Evolutionary conservation across 805 yeast species (phyloP), one percentile per base, ranked within the genome.

Genomic region (Metschnikowia kunwiensis): DNA sequence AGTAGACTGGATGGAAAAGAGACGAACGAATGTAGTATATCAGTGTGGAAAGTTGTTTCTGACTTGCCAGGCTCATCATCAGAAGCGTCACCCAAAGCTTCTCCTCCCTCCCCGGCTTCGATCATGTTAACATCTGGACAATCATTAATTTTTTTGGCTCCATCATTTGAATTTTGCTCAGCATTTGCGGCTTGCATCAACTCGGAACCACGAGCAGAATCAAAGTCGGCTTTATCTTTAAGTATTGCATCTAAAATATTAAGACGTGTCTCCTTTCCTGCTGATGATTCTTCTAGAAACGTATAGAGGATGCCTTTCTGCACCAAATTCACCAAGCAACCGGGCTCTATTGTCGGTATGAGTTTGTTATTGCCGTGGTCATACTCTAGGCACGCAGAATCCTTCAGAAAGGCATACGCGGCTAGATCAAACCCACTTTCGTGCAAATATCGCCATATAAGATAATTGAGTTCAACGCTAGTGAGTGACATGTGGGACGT

Each of bases 361-460:
- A 74, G 65, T 42, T 74, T 49, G 6, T 43, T 70, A 36, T 63
- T 61, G 3, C 57, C 56, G 9, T 53, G 50, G 35, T 65, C 95
- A 42, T 75, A 72, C 14, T 70, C 68, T 43, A 76, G 69, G 8
- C 84, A 80, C 14, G 72, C 63, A 1, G 91, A 68, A 47, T 85
- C 89, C 47, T 84, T 82, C 44, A 83, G 86, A 19, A 93, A 61
- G 0, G 96, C 94, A 51, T 74, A 78, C 0, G 95, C 88, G 2
- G 93, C 70, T 14, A 86, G 70, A 34, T 85, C 89, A 25, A 72
- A 69, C 3, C 94, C 94, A 5, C 81, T 68, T 57, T 93, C 97
- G 54, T 87, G 95, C 24, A 88, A 70, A 54, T 91, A 93, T 43
- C 97, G 66, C 96, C 96, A 93, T 36, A 91, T 77, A 49, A 93